Percentiles rank a stretch among this genome's conserved stretches.
These are phyloP conservation scores for Pseudonitzschia multistriata DNA, from an alignment of 108 stramenopile genomes.

Conservation along the genomic window DNA sequence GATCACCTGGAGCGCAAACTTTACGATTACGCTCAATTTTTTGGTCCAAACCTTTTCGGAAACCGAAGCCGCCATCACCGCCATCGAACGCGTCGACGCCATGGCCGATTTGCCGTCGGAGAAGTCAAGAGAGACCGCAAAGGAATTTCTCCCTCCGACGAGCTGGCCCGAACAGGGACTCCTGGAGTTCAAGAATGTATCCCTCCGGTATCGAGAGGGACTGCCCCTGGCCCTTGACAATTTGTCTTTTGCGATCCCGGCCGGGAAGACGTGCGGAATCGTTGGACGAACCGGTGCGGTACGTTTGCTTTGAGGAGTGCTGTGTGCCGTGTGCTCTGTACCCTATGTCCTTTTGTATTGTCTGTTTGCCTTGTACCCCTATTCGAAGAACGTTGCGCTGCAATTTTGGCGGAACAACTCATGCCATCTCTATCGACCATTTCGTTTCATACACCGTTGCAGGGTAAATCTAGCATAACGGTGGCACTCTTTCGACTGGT, in stretches of 20 bases:
- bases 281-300: slow-evolving; percentile 80
- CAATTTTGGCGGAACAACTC: no score
- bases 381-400: no score
- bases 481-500: slow-evolving; percentile 81
- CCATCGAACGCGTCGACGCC: slow-evolving; percentile 73
- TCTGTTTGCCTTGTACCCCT: not conserved
- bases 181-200: slow-evolving; percentile 66
- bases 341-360: not conserved
- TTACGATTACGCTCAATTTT: slow-evolving; percentile 79
- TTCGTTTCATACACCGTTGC: not conserved
- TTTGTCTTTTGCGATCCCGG: slow-evolving; percentile 63
- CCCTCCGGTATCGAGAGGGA: slow-evolving; percentile 68
- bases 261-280: slow-evolving; percentile 72
- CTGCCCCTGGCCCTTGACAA: slow-evolving; percentile 73
- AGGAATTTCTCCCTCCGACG: slow-evolving; percentile 13
- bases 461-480: slow-evolving; percentile 56
- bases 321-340: not conserved
- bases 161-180: slow-evolving; percentile 69
- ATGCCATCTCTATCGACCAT: not conserved
- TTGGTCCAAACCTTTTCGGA: slow-evolving; percentile 73
- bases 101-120: slow-evolving; percentile 74
- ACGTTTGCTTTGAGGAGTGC: not conserved
- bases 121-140: slow-evolving; percentile 39
- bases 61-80: slow-evolving; percentile 82
- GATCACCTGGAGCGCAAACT: slow-evolving; percentile 73